These are phyloP conservation scores for Lodderomyces theae DNA, from an alignment of 1,139 yeast genomes.

Conservation along the genomic window DNA sequence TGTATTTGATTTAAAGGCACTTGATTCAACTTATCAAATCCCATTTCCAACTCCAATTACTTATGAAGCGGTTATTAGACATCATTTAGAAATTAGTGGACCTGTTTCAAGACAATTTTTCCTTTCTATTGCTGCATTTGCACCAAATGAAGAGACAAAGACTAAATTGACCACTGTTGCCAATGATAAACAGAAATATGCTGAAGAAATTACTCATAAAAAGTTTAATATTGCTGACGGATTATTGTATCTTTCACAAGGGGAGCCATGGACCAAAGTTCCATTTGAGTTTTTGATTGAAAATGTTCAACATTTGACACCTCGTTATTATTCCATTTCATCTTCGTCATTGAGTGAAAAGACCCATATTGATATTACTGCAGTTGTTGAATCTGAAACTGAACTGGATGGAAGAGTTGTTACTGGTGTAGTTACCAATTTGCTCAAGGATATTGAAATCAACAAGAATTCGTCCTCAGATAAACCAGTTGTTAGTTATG, in stretches of 20 bases:
- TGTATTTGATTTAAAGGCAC: slow-evolving; percentile 64
- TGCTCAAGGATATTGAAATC: slow-evolving; percentile 69
- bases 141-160: slow-evolving; percentile 67
- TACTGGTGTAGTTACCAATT: slow-evolving; percentile 89
- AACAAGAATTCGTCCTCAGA: slow-evolving; percentile 45
- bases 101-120: slow-evolving; percentile 89
- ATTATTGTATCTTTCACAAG: slow-evolving; percentile 58
- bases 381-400: slow-evolving; percentile 80
- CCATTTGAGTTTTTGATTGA: slow-evolving; percentile 88
- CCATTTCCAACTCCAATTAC: slow-evolving; percentile 94
- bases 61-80: slow-evolving; percentile 79
- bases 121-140: slow-evolving; percentile 74
- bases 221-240: slow-evolving; percentile 78
- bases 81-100: slow-evolving; percentile 89
- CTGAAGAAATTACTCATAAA: slow-evolving; percentile 56
- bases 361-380: slow-evolving; percentile 75
- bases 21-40: slow-evolving; percentile 67
- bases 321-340: slow-evolving; percentile 95
- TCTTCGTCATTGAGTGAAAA: slow-evolving; percentile 83
- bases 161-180: slow-evolving; percentile 54
- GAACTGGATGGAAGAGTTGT: slow-evolving; percentile 41
- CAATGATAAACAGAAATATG: slow-evolving; percentile 66
- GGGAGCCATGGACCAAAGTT: slow-evolving; percentile 64
- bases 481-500: slow-evolving; percentile 57
- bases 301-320: slow-evolving; percentile 76